phyloP scores from a whole-genome alignment of 192 early-diverging fungal species.

The Chytriomyces sp. region DNA sequence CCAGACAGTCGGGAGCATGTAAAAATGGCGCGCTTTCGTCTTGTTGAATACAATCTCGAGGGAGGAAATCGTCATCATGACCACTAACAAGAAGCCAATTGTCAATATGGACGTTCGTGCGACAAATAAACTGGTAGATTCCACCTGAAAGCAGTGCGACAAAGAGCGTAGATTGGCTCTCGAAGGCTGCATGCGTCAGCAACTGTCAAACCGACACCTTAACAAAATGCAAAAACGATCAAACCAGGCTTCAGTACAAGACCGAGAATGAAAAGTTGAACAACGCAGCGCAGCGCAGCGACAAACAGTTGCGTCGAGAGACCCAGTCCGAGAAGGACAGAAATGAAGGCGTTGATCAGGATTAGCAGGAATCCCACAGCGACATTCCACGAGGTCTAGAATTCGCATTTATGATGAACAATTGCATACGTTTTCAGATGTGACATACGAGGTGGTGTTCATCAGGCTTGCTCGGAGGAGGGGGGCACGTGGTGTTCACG shows the following conservation, averaged over 20 bases:
- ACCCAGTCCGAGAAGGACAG: slow-evolving; percentile 65
- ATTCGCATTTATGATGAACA: too few species aligned
- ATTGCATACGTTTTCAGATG: too few species aligned
- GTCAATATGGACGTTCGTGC: slow-evolving; percentile 24
- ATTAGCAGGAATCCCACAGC: slow-evolving; percentile 62
- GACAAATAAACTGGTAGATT: neutral
- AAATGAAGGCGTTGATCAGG: slow-evolving; percentile 60
- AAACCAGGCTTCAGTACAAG: slow-evolving; percentile 29
- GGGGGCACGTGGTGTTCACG: too few species aligned
- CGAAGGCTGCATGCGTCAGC: neutral
- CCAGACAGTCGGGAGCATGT: slow-evolving; percentile 66
- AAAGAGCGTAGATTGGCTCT: slow-evolving; percentile 1
- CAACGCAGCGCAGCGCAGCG: slow-evolving; percentile 63
- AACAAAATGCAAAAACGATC: neutral
- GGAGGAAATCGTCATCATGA: slow-evolving; percentile 30
- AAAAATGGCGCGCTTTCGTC: slow-evolving; percentile 67
- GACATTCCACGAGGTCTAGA: too few species aligned
- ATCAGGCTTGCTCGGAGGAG: too few species aligned
- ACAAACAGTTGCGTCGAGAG: slow-evolving; percentile 69
- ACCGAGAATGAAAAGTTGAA: slow-evolving; percentile 79
- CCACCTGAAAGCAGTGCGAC: neutral
- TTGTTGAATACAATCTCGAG: slow-evolving; percentile 60
- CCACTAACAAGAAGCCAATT: neutral
- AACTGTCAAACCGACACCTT: neutral
- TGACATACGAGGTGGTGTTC: too few species aligned